Percentiles rank a stretch among this genome's conserved stretches.
phyloP scores from a whole-genome alignment of 495 filamentous ascomycete genomes.

The Cercophora sp. region DNA sequence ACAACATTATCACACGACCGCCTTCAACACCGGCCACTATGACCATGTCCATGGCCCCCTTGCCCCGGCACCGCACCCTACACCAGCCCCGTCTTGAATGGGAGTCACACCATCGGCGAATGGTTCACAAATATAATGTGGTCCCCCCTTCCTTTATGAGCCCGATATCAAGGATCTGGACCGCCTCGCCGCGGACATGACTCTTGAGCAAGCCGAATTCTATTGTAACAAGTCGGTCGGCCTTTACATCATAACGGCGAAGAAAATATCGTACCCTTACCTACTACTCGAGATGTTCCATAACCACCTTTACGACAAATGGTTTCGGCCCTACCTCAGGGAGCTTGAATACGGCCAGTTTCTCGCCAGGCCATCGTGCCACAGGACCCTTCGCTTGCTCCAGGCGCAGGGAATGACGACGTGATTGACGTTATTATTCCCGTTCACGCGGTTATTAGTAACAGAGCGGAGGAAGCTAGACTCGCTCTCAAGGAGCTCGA shows the following conservation, averaged over 20 bases:
- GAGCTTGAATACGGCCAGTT: slow-evolving; percentile 10
- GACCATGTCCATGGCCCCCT: no score
- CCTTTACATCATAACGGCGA: slow-evolving; percentile 1
- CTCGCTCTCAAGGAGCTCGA: slow-evolving; percentile 4
- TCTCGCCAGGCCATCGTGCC: slow-evolving; percentile 11
- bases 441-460: slow-evolving; percentile 3
- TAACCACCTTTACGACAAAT: slow-evolving; percentile 8
- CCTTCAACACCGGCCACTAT: no score
- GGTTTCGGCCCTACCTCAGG: slow-evolving; percentile 8
- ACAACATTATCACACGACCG: no score
- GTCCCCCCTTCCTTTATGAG: no score
- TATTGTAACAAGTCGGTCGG: slow-evolving; percentile 8
- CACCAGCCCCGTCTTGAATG: no score
- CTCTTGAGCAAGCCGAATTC: slow-evolving; percentile 1
- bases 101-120: no score
- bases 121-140: no score
- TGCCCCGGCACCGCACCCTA: no score
- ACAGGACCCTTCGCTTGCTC: neutral
- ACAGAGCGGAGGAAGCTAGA: slow-evolving; percentile 2
- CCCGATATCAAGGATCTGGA: no score
- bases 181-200: slow-evolving; percentile 1
- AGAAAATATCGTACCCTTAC: neutral
- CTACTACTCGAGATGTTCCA: slow-evolving; percentile 7
- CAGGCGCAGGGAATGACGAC: neutral
- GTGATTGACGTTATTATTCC: slow-evolving; percentile 5